These are phyloP conservation scores for Dalbergia cochinchinensis DNA, from an alignment of 306 rosid genomes.

Conservation along the genomic window DNA sequence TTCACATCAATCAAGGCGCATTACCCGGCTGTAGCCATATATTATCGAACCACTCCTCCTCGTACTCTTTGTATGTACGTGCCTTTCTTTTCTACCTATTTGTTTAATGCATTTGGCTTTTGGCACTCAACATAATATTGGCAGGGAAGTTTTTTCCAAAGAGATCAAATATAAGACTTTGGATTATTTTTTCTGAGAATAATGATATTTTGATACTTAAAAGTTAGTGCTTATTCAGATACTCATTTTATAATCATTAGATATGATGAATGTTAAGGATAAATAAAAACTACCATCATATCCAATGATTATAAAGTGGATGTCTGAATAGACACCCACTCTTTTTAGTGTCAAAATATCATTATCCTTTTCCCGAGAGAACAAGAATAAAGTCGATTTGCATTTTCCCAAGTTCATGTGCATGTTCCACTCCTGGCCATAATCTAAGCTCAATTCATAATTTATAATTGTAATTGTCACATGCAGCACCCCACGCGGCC, in stretches of 20 bases:
- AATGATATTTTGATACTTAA: no score
- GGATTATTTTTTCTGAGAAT: not conserved
- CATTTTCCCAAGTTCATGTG: slow-evolving; percentile 21
- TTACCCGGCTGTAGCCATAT: slow-evolving; percentile 30
- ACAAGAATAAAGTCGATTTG: slow-evolving; percentile 13
- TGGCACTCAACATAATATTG: not conserved
- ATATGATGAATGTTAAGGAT: no score
- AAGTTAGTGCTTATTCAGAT: no score
- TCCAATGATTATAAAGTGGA: no score
- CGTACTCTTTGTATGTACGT: slow-evolving; percentile 5
- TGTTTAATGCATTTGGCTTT: slow-evolving; percentile 5
- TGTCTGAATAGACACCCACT: no score
- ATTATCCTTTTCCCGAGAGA: not conserved
- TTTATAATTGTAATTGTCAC: not conserved
- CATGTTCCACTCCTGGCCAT: not conserved
- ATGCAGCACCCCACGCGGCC: slow-evolving; percentile 17
- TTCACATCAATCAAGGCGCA: slow-evolving; percentile 48
- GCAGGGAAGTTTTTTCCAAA: not conserved
- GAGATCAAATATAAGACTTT: not conserved
- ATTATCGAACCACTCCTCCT: not conserved
- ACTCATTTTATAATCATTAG: no score
- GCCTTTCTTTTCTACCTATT: not conserved
- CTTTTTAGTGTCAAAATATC: no score
- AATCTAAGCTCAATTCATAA: not conserved
- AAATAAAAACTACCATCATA: no score